phyloP scores from a whole-genome alignment of 2,329 filamentous ascomycete species.

The Didymella glomerata region DNA sequence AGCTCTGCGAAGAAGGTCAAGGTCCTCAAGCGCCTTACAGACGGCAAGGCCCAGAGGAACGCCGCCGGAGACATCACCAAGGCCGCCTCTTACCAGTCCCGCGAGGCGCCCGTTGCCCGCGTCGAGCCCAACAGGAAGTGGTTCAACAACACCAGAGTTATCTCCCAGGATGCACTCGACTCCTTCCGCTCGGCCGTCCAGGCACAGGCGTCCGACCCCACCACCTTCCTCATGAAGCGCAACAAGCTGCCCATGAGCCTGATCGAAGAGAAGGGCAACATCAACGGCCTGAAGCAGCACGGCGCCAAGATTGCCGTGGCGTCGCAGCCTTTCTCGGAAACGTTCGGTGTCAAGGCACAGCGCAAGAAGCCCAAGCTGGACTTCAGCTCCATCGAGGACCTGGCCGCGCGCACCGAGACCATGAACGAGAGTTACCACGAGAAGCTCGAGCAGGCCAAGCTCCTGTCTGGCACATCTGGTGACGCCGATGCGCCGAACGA shows the following conservation, averaged over 20 bases:
- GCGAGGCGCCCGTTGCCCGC: slow-evolving; percentile 80
- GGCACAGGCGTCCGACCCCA: slow-evolving; percentile 88
- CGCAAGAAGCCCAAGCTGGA: slow-evolving; percentile 90
- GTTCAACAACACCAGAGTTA: slow-evolving; percentile 94
- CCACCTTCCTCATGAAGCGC: slow-evolving; percentile 91
- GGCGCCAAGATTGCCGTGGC: slow-evolving; percentile 93
- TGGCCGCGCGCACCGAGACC: slow-evolving; percentile 80
- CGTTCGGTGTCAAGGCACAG: slow-evolving; percentile 93
- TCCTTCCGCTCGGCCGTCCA: slow-evolving; percentile 92
- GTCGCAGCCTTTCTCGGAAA: slow-evolving; percentile 82
- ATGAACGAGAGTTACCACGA: slow-evolving; percentile 85
- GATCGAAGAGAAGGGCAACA: slow-evolving; percentile 76
- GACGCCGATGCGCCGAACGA: slow-evolving; percentile 61
- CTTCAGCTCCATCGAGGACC: slow-evolving; percentile 80
- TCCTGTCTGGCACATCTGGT: slow-evolving; percentile 75
- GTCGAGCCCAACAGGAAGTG: slow-evolving; percentile 97
- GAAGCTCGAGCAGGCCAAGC: slow-evolving; percentile 77
- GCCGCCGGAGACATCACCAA: slow-evolving; percentile 83
- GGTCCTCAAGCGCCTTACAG: slow-evolving; percentile 87
- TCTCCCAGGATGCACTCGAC: slow-evolving; percentile 85
- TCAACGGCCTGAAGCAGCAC: slow-evolving; percentile 90
- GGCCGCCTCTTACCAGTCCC: slow-evolving; percentile 83
- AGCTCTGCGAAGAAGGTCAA: slow-evolving; percentile 83
- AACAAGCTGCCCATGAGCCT: slow-evolving; percentile 97
- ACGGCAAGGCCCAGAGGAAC: slow-evolving; percentile 83